Percentiles rank a stretch among this genome's conserved stretches.
Evolutionary conservation across 176 grass and related monocot genomes (phyloP).

Genomic region (Oryza longistaminata): DNA sequence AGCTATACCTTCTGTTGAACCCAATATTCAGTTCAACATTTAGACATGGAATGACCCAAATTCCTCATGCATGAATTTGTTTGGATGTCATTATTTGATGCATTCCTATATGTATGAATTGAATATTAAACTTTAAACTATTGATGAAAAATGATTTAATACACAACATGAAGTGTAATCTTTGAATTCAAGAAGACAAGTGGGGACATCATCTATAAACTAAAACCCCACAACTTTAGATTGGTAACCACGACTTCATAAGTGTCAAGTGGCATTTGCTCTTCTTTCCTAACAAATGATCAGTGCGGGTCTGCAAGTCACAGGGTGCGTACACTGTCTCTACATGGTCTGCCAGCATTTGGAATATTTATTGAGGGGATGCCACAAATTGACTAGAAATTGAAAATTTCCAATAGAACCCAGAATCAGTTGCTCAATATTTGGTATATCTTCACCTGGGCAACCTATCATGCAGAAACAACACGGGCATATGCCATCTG

Average conservation of each 20-base stretch:
- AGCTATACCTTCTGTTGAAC: constrained; percentile 14
- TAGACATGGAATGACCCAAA: constrained; percentile 7
- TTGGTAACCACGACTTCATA: not conserved
- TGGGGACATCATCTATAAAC: not conserved
- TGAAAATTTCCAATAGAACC: not conserved
- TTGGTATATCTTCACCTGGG: not conserved
- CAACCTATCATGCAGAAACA: not conserved
- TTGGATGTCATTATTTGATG: not conserved
- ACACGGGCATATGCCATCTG: constrained; percentile 4
- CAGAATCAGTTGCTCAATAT: not conserved
- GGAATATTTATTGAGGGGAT: not conserved
- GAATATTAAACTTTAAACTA: constrained; percentile 4
- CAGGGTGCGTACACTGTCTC: not conserved
- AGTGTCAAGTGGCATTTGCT: constrained; percentile 12
- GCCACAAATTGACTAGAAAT: constrained; percentile 3
- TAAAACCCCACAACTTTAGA: not conserved
- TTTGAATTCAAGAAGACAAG: too few species aligned
- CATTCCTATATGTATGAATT: constrained; percentile 25
- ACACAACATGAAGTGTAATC: too few species aligned
- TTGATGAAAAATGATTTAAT: not conserved
- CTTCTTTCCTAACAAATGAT: not conserved
- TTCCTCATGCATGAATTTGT: not conserved
- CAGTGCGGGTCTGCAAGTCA: not conserved
- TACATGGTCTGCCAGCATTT: constrained; percentile 1
- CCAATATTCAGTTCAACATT: not conserved